Conservation (phyloP, 129 eudicot species). For the Flaveria linearis region DNA sequence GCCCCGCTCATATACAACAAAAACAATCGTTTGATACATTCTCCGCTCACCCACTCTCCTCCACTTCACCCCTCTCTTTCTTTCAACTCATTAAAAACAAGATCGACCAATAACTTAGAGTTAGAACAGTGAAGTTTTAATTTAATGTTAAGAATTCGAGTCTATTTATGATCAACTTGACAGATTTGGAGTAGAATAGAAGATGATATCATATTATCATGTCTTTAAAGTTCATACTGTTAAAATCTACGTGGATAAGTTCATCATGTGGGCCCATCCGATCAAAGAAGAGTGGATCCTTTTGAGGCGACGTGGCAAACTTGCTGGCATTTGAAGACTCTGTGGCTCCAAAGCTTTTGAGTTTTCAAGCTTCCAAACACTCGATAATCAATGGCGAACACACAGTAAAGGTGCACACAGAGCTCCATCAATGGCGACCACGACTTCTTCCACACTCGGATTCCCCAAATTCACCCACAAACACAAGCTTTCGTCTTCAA, state of each 20-base stretch:
- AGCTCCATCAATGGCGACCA: slow-evolving; percentile 43
- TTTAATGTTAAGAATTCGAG: no score
- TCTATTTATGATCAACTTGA: no score
- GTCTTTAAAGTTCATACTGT: no score
- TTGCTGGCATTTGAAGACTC: slow-evolving; percentile 13
- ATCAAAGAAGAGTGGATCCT: background rate
- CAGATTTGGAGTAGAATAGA: no score
- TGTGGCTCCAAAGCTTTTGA: slow-evolving; percentile 31
- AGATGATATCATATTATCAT: no score
- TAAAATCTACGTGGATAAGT: background rate
- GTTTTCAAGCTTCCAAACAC: slow-evolving; percentile 10
- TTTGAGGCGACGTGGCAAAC: slow-evolving; percentile 29
- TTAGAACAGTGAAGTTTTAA: no score
- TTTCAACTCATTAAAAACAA: no score
- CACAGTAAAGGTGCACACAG: background rate
- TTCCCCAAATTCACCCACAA: slow-evolving; percentile 29
- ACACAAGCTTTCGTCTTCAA: slow-evolving; percentile 21
- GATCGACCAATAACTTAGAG: no score
- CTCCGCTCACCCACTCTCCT: no score
- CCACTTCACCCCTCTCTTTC: no score
- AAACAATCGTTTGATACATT: no score
- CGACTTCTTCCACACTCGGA: slow-evolving; percentile 35
- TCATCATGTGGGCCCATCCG: background rate
- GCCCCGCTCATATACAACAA: no score
- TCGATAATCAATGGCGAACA: background rate